Base-by-base conservation (phyloP, 2,329 filamentous ascomycete species). In the Nothophoma quercina region DNA sequence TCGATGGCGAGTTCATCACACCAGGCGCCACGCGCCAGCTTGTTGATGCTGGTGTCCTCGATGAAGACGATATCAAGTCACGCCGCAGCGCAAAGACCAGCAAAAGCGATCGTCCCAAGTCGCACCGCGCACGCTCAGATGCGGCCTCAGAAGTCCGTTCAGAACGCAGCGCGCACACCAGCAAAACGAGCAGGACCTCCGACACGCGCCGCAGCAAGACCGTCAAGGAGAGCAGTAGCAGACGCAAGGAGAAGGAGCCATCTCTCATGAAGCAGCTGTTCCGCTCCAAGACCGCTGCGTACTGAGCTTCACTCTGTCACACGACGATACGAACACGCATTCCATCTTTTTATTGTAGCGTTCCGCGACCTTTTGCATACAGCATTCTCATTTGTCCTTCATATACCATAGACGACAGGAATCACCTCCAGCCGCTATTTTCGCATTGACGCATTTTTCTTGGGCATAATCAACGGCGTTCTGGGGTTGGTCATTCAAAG, bases 1-100 rank as follows among this genome's bases (percentile, higher is more conserved):
- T 87, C 10, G 85, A 88, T 43, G 85, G 85, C 49, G 85, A 88
- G 64, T 86, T 86, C 69, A 83, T 88, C 68, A 88, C 85, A 3
- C 84, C 83, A 0, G 78, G 77, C 3, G 85, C 85, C 2, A 73
- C 75, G 8, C 67, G 70, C 40, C 75, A 76, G 18, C 67, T 80
- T 34, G 74, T 79, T 42, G 75, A 75, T 12, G 78, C 76, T 19
- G 78, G 78, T 10, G 72, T 76, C 5, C 62, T 81, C 9, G 77
- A 76, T n/a, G 78, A 80, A 61, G 75, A 77, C 15, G 78, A 80
- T 51, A 66, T 81, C 56, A 77, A 77, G 62, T 73, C 72, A 1
- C 67, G 73, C 26, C 64, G 71, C 40, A 70, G 64, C 36, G 54
- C 60, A 3, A 48, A 62, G 12, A 58, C 58, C 9, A 60, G 52